A percentile compares a stretch with the other conserved stretches of the same genome.
These are phyloP conservation scores for Phialemonium atrogriseum DNA, from an alignment of 2,329 filamentous ascomycete species.

Conservation along the genomic window DNA sequence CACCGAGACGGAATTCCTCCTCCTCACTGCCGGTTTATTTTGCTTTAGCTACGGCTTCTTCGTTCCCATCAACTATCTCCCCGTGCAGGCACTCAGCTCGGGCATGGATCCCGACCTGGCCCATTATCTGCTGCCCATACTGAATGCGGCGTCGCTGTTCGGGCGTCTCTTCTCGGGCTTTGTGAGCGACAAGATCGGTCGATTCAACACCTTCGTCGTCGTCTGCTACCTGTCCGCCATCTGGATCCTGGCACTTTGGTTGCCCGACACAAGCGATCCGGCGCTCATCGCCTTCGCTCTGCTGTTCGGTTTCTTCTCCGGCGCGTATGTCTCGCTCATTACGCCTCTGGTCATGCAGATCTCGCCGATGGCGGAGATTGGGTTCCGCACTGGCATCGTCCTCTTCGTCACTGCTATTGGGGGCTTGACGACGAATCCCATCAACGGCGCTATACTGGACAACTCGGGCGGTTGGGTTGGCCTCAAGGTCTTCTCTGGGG, in stretches of 20 bases:
- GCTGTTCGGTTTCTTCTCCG: conserved; percentile 19
- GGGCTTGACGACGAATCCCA: conserved; percentile 48
- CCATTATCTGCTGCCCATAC: conserved; percentile 16
- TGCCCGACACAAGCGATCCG: conserved; percentile 12
- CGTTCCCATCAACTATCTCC: conserved; percentile 14
- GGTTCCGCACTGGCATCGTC: conserved; percentile 33
- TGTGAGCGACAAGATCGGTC: conserved; percentile 11
- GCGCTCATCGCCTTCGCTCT: conserved; percentile 15
- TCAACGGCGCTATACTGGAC: conserved; percentile 34
- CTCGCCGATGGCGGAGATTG: conserved; percentile 42
- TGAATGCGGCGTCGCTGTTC: conserved; percentile 15
- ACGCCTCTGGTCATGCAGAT: conserved; percentile 31
- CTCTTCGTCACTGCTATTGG: conserved; percentile 48
- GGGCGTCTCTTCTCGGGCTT: conserved; percentile 9
- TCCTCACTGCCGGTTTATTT: conserved; percentile 1
- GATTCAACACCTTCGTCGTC: conserved; percentile 24
- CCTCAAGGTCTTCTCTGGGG: conserved; percentile 8
- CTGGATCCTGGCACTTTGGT: conserved; percentile 21
- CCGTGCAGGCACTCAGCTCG: conserved; percentile 12
- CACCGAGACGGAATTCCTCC: background rate
- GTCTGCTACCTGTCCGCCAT: conserved; percentile 27
- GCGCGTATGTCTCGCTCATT: conserved; percentile 17
- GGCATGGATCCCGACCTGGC: conserved; percentile 12
- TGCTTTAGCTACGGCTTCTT: conserved; percentile 3
- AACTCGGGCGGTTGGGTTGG: conserved; percentile 4